Evolutionary conservation across 2,329 filamentous ascomycete genomes (phyloP).

Genomic region (Beauveria medogensis): DNA sequence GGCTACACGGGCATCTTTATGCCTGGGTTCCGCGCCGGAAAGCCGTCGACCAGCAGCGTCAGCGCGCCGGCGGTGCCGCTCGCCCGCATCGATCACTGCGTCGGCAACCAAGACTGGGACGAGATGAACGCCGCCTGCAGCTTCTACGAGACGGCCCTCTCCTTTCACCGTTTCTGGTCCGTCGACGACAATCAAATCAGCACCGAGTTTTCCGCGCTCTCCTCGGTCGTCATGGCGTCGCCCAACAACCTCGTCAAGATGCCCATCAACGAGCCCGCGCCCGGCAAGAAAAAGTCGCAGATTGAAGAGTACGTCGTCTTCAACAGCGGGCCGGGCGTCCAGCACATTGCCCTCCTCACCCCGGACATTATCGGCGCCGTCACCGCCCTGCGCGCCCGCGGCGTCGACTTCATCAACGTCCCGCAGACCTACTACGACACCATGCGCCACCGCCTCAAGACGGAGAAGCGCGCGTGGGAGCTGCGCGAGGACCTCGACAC

Average conservation of each 20-base stretch:
- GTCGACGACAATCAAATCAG: slow-evolving; percentile 90
- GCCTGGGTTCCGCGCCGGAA: slow-evolving; percentile 64
- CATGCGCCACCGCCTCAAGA: slow-evolving; percentile 66
- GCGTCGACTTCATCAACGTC: slow-evolving; percentile 88
- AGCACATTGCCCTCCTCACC: slow-evolving; percentile 86
- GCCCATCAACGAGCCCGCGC: slow-evolving; percentile 94
- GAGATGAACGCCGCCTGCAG: slow-evolving; percentile 63
- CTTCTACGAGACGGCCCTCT: slow-evolving; percentile 80
- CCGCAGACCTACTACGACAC: slow-evolving; percentile 78
- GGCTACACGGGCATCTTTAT: slow-evolving; percentile 71
- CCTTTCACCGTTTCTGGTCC: slow-evolving; percentile 95
- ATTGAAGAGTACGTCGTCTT: slow-evolving; percentile 92
- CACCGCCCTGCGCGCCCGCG: slow-evolving; percentile 69
- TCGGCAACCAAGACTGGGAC: slow-evolving; percentile 94
- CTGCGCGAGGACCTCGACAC: slow-evolving; percentile 74
- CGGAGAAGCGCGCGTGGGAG: slow-evolving; percentile 49
- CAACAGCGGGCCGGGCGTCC: slow-evolving; percentile 82
- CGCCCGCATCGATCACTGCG: slow-evolving; percentile 84
- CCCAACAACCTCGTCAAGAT: slow-evolving; percentile 86
- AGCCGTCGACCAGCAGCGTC: slow-evolving; percentile 28
- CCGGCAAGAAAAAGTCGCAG: slow-evolving; percentile 83
- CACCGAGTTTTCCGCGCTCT: slow-evolving; percentile 85
- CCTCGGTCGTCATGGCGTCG: slow-evolving; percentile 83
- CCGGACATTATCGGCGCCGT: slow-evolving; percentile 72
- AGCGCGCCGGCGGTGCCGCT: slow-evolving; percentile 57